These are phyloP conservation scores for Caloboletus firmus DNA, from an alignment of 1,284 basidiomycete species.

Conservation along the genomic window DNA sequence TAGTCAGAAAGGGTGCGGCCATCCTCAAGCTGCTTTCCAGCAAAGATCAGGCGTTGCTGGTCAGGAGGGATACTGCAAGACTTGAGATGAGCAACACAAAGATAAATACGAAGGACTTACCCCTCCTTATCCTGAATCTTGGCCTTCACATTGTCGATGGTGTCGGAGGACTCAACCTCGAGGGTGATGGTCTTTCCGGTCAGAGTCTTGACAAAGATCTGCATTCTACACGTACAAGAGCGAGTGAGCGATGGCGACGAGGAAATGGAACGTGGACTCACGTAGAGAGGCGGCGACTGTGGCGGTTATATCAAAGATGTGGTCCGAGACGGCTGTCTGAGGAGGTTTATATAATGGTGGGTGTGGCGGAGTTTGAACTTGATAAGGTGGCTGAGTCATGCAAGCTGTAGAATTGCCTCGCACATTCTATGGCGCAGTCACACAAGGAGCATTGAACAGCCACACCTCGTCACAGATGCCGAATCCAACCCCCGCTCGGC, in stretches of 20 bases:
- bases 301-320: constrained; percentile 30
- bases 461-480: no score
- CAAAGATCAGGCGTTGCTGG: constrained; percentile 86
- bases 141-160: constrained; percentile 85
- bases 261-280: constrained; percentile 36
- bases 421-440: constrained; percentile 3
- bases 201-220: constrained; percentile 83
- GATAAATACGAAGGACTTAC: constrained; percentile 51
- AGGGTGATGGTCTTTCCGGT: constrained; percentile 95
- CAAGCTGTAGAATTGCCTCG: constrained; percentile 9
- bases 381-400: constrained; percentile 1
- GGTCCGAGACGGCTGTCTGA: background rate
- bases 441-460: no score
- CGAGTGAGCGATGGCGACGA: background rate
- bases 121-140: constrained; percentile 86
- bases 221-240: constrained; percentile 56
- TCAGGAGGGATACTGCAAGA: constrained; percentile 66
- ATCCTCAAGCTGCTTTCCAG: constrained; percentile 85
- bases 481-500: no score
- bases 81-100: background rate
- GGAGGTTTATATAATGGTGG: constrained; percentile 25
- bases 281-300: constrained; percentile 53
- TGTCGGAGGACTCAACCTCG: constrained; percentile 88
- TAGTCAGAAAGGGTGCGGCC: constrained; percentile 82
- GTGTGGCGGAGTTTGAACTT: constrained; percentile 27